Evolutionary conservation across 768 basidiomycete species (phyloP).

Genomic region (Suillus clintonianus): DNA sequence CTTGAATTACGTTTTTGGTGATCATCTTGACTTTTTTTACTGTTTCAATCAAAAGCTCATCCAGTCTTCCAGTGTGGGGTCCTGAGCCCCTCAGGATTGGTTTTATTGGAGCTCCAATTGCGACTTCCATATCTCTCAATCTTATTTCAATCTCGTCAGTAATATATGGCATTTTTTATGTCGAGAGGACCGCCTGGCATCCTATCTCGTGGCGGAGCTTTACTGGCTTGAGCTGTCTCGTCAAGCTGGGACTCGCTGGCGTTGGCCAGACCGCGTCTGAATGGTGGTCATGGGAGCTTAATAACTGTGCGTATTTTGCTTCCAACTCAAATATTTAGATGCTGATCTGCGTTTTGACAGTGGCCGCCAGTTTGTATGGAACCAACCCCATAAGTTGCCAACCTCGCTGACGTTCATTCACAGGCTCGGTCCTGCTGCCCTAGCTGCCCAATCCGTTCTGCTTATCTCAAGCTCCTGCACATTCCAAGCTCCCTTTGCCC

Average conservation of each 20-base stretch:
- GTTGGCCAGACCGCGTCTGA: constrained; percentile 82
- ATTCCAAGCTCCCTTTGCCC: constrained; percentile 82
- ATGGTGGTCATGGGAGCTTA: constrained; percentile 98
- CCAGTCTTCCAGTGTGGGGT: constrained; percentile 10
- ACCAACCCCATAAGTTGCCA: not conserved
- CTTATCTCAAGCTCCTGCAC: constrained; percentile 73
- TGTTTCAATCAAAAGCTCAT: constrained; percentile 3
- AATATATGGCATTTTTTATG: constrained; percentile 61
- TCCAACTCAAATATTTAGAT: not conserved
- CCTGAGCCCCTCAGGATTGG: constrained; percentile 36
- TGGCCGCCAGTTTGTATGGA: constrained; percentile 55
- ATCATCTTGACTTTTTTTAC: constrained; percentile 13
- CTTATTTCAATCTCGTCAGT: constrained; percentile 69
- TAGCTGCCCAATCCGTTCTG: constrained; percentile 90
- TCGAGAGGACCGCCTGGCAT: constrained; percentile 79
- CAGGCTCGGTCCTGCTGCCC: constrained; percentile 74
- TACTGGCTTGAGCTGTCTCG: constrained; percentile 64
- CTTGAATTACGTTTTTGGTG: constrained; percentile 85
- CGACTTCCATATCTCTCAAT: constrained; percentile 88
- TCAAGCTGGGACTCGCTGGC: constrained; percentile 80
- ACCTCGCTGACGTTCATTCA: constrained; percentile 13
- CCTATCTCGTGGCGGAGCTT: constrained; percentile 68
- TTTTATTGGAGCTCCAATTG: constrained; percentile 75
- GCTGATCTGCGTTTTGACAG: constrained; percentile 23
- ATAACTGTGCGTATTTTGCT: constrained; percentile 43